A percentile compares a stretch with the other conserved stretches of the same genome.
These are phyloP conservation scores for Colletotrichum gloeosporioides DNA, from an alignment of 2,329 filamentous ascomycete genomes.

Conservation along the genomic window DNA sequence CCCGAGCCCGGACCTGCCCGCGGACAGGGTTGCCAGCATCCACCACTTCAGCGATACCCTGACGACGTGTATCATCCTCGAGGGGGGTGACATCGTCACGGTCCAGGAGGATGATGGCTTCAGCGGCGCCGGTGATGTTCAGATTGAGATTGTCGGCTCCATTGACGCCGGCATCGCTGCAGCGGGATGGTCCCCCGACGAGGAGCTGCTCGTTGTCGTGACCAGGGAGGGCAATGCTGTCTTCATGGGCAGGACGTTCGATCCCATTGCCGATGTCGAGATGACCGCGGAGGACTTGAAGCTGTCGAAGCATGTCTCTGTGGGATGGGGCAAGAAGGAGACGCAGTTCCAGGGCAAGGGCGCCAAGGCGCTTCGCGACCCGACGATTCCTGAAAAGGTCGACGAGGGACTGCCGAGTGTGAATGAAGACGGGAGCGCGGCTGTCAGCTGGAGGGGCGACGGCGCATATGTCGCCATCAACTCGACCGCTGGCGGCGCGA, in stretches of 20 bases:
- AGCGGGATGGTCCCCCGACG: constrained; percentile 93
- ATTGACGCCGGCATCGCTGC: constrained; percentile 91
- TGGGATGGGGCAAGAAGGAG: constrained; percentile 98
- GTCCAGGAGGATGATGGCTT: constrained; percentile 70
- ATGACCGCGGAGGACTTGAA: constrained; percentile 80
- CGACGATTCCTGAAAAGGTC: constrained; percentile 91
- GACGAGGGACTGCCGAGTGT: constrained; percentile 81
- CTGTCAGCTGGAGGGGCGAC: constrained; percentile 93
- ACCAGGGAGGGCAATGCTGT: constrained; percentile 81
- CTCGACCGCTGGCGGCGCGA: constrained; percentile 69
- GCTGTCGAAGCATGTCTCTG: constrained; percentile 91
- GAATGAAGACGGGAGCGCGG: constrained; percentile 73
- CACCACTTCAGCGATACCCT: constrained; percentile 85
- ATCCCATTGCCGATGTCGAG: constrained; percentile 77
- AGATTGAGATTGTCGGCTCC: constrained; percentile 94
- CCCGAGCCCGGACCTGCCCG: constrained; percentile 74
- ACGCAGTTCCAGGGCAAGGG: constrained; percentile 96
- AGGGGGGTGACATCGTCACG: constrained; percentile 88
- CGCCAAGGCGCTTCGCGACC: constrained; percentile 85
- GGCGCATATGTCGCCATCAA: constrained; percentile 91
- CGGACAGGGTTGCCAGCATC: constrained; percentile 78
- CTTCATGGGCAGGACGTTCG: constrained; percentile 92
- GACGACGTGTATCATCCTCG: constrained; percentile 81
- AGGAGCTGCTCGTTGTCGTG: constrained; percentile 84
- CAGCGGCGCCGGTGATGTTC: constrained; percentile 54